Base-by-base conservation (phyloP, 495 filamentous ascomycete genomes). In the Penicillium arizonense region DNA sequence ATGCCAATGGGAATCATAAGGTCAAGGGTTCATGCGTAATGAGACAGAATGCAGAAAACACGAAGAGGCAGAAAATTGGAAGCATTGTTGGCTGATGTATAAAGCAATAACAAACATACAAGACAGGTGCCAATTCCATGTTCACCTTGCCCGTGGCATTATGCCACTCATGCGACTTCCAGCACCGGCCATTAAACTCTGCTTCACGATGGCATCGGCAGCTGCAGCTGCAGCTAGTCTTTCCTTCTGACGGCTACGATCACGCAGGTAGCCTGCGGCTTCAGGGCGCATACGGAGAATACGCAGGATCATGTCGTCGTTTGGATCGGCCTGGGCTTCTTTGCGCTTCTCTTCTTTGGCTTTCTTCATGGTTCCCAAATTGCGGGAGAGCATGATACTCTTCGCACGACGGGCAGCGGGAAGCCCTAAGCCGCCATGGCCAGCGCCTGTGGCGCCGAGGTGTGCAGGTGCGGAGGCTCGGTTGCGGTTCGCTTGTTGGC, bases 241-340 rank as follows among this genome's bases (percentile, higher is more conserved):
- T 74, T 97, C 94, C 74, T 92, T 93, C 74, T 99, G 94, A 52
- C 95, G 82, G 64, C 89, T 92, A 18, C 94, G 77, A 69, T 97
- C 92, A 48, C 86, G 88, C 44, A 99, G 75, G 74, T 99, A 99
- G 34, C 81, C 74, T 36, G 85, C 83, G n/a, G 94, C 95, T 75
- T 97, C 94, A 13, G 92, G 91, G 43, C 94, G 78, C 94, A 99
- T 99, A 43, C 94, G 83, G 57, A 99, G 69, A 55, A 99, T 97
- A 12, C 94, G 82, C 35, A 99, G 72, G 55, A 99, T 97, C 89
- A 97, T 97, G 66, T 99, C 94, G 66, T 99, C 94, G 65, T 87
- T 96, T 7, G 95, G 92, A 58, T 97, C 95, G 3, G 95, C 93
- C 67, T 99, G 94, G 11, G 89, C 89, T 64, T 97, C 93, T 55